phyloP scores from a whole-genome alignment of 2,329 filamentous ascomycete species.

The Chaetomium strumarium region DNA sequence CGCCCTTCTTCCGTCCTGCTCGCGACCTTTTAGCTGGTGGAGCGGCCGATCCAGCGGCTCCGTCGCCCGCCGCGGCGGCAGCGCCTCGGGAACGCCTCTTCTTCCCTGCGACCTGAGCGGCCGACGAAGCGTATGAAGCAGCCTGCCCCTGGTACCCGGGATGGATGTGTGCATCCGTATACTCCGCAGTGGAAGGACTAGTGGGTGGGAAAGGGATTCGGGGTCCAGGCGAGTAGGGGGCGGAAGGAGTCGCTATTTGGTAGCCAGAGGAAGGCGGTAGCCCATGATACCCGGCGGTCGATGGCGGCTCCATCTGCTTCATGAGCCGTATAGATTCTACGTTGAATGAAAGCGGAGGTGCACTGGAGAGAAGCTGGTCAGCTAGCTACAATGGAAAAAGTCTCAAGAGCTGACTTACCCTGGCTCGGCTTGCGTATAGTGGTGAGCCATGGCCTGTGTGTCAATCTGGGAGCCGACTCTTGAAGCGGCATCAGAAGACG shows the following conservation, averaged over 20 bases:
- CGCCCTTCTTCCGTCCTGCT: conserved; percentile 17
- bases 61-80: neutral
- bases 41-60: neutral
- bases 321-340: neutral
- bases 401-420: conserved; percentile 1
- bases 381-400: neutral
- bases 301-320: conserved; percentile 10
- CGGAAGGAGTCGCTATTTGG: neutral
- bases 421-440: neutral
- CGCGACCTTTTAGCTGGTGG: conserved; percentile 19
- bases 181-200: conserved; percentile 1
- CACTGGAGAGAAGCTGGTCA: neutral
- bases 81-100: conserved; percentile 17
- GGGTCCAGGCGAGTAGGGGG: conserved; percentile 9
- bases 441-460: conserved; percentile 15
- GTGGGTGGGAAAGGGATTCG: conserved; percentile 13
- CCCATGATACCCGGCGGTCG: neutral
- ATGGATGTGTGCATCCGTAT: conserved; percentile 8
- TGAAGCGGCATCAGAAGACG: conserved; percentile 6
- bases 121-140: conserved; percentile 20
- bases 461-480: conserved; percentile 21
- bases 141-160: conserved; percentile 14
- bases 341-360: neutral
- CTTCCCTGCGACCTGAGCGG: conserved; percentile 14
- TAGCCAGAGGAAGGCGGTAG: too few species aligned